These are phyloP conservation scores for Aspergillus sp. DNA, from an alignment of 2,329 filamentous ascomycete species.

Conservation along the genomic window DNA sequence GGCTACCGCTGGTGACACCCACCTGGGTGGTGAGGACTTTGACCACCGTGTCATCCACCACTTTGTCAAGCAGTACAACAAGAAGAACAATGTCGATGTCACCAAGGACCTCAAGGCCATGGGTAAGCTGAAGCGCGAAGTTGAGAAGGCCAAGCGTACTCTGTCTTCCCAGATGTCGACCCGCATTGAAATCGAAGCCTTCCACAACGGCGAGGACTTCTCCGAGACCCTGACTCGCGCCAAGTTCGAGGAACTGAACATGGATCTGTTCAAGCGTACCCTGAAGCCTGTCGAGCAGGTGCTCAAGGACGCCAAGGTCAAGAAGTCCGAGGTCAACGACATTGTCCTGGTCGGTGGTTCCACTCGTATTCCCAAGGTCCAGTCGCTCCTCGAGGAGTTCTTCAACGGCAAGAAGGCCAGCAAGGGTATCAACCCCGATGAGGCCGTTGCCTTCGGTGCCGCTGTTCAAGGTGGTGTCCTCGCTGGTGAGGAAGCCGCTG, in stretches of 20 bases:
- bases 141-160: constrained; percentile 98
- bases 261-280: constrained; percentile 98
- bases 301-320: constrained; percentile 93
- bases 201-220: constrained; percentile 95
- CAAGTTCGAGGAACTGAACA: constrained; percentile 99
- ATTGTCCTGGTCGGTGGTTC: constrained; percentile 98
- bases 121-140: constrained; percentile 99
- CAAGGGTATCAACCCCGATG: constrained; percentile 99
- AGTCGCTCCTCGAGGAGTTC: constrained; percentile 88
- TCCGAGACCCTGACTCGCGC: constrained; percentile 95
- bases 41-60: constrained; percentile 95
- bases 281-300: constrained; percentile 98
- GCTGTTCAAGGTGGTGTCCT: constrained; percentile 96
- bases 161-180: constrained; percentile 90
- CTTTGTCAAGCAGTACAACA: constrained; percentile 97
- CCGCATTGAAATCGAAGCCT: constrained; percentile 92
- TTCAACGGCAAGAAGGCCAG: constrained; percentile 92
- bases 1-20: constrained; percentile 92
- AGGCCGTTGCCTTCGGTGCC: constrained; percentile 96
- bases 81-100: constrained; percentile 89
- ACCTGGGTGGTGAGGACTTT: constrained; percentile 97
- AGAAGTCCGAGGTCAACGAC: constrained; percentile 90
- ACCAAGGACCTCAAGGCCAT: constrained; percentile 94
- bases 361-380: constrained; percentile 98
- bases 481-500: constrained; percentile 73